Percentiles rank a stretch among this genome's conserved stretches.
These are phyloP conservation scores for Gynochthodes officinalis DNA, from an alignment of 257 asterid species.

Conservation along the genomic window DNA sequence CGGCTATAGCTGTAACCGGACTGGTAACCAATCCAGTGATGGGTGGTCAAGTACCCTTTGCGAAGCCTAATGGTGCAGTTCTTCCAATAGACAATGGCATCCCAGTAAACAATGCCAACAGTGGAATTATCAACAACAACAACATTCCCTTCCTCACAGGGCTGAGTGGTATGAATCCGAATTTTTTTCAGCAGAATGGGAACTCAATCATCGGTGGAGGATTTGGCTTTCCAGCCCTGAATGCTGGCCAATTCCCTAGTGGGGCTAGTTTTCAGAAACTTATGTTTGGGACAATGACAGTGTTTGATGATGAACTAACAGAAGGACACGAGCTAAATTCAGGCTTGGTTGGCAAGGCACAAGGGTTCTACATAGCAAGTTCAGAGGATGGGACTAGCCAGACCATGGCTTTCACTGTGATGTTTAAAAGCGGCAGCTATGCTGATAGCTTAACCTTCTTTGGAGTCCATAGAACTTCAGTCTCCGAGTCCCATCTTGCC, in stretches of 20 bases:
- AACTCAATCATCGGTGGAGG: slow-evolving; percentile 63
- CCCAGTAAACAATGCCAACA: slow-evolving; percentile 59
- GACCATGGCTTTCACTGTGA: slow-evolving; percentile 76
- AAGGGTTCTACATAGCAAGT: slow-evolving; percentile 75
- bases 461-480: slow-evolving; percentile 62
- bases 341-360: slow-evolving; percentile 76
- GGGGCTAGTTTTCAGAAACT: slow-evolving; percentile 75
- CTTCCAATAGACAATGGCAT: slow-evolving; percentile 60
- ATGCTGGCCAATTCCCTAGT: slow-evolving; percentile 53
- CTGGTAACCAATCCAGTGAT: slow-evolving; percentile 71
- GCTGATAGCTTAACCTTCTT: slow-evolving; percentile 68
- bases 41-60: slow-evolving; percentile 82
- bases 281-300: slow-evolving; percentile 86
- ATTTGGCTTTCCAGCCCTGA: slow-evolving; percentile 62
- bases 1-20: slow-evolving; percentile 80
- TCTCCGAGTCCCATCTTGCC: slow-evolving; percentile 79
- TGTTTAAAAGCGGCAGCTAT: slow-evolving; percentile 66
- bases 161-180: slow-evolving; percentile 63
- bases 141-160: slow-evolving; percentile 85
- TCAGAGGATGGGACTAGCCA: slow-evolving; percentile 81
- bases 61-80: slow-evolving; percentile 83
- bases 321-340: slow-evolving; percentile 70
- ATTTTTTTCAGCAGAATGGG: slow-evolving; percentile 48
- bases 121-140: slow-evolving; percentile 68
- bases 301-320: slow-evolving; percentile 72